Evolutionary conservation across 2,329 filamentous ascomycete genomes (phyloP), one percentile per base, ranked within the genome.

Genomic region (Thielaviopsis punctulata): DNA sequence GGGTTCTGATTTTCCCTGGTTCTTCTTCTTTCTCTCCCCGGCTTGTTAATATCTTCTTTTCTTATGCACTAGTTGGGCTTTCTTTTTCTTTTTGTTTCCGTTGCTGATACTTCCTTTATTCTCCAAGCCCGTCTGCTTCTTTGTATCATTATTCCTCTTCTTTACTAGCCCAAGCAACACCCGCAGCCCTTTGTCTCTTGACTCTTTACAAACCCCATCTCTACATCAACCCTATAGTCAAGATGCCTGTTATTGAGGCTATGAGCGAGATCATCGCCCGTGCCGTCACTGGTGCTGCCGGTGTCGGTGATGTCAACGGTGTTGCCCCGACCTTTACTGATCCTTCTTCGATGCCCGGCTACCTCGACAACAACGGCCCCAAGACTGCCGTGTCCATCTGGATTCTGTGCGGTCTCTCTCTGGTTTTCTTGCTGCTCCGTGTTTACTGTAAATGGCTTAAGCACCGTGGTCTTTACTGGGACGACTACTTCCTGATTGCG

Each of bases 361-460:
- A 21, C 24, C 45, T 49, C 21, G 51, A 57, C 1, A 24, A 55
- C 43, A 25, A 45, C 4, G 55, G 55, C 0, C 55, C 55, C 4
- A 44, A 19, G 1, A 39, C 50, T 3, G 25, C 52, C 2, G 41
- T n/a, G n/a, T 52, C 52, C 18, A 52, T 52, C 23, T 57, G 56
- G 56, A 24, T 54, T 43, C 49, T 56, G 5, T 48, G 52, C 23
- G 46, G 23, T 7, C 13, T 57, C 13, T 54, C 55, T n/a, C 30
- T 52, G 0, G 13, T 45, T 3, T 57, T 57, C 44, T 52, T 67
- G 4, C 56, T 57, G 10, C 51, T 67, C 18, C 59, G 65, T 5
- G 49, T 66, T 25, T 67, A 67, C 59, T 67, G 64, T 60, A 67
- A 67, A 48, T 47, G 61, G 24, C 62, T 61, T 58, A 60, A 63